Evolutionary conservation across 176 grass and related monocot species (phyloP), one percentile per base, ranked within the genome.

Genomic region (Melocanna baccifera): DNA sequence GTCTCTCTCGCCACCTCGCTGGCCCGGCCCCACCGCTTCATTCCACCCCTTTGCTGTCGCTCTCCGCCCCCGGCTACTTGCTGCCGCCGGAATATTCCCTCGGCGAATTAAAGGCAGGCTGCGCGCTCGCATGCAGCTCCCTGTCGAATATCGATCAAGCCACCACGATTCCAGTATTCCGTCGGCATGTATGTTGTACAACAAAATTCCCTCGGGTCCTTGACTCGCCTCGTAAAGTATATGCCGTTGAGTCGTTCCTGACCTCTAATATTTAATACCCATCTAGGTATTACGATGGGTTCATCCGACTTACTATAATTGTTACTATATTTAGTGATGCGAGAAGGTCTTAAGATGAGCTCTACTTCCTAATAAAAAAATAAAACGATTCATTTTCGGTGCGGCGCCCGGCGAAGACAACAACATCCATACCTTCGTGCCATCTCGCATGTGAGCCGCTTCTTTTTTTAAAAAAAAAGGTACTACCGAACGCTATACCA

Each of bases 51-150:
- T 16, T 5, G 13, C 53, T 63, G 78, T 36, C 73, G 5, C 86
- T 77, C 34, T 72, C 66, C 34, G 64, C 45, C 7, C 19, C 34
- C 48, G 40, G 40, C 45, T 43, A 48, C 73, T 39, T 30, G 65
- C 47, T 1, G n/a, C 11, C 42, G 71, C 71, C 73, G 84, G 66
- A 86, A 78, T 83, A 90, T 83, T 41, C 77, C 6, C 53, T 55
- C 53, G 53, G 8, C 69, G 19, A 72, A 2, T 4, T 2, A 75
- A 87, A 80, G 67, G 64, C 9, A 67, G 57, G 46, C 46, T 1
- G 7, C 13, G 34, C 22, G 14, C 74, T 0, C 11, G 1, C 6
- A 9, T 22, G 20, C 20, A 4, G 8, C 76, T 89, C 78, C 22
- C 28, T 36, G 22, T 46, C 36, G 37, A 73, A 25, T 0, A 18